Conservation (phyloP, 179 eudicot species). For the Silene coronaria region DNA sequence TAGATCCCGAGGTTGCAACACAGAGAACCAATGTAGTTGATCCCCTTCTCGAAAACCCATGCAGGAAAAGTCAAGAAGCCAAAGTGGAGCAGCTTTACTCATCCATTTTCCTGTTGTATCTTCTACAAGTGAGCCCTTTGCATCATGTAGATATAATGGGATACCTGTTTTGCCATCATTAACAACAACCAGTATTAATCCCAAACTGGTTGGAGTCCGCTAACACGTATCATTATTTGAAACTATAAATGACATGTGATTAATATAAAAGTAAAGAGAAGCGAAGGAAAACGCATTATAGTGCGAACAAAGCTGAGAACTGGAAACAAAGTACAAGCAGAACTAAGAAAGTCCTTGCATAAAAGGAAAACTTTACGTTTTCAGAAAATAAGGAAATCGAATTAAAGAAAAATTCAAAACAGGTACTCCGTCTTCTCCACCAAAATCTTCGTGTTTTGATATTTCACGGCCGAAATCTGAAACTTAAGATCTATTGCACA, state of each 20-base stretch:
- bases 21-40: constrained; percentile 19
- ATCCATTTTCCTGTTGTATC: constrained; percentile 20
- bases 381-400: no score
- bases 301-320: no score
- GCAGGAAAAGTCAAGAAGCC: constrained; percentile 20
- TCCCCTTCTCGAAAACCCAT: constrained; percentile 16
- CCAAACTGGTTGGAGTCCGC: not conserved
- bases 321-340: no score
- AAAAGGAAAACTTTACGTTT: no score
- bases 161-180: constrained; percentile 7
- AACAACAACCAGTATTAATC: not conserved
- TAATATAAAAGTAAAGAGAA: not conserved
- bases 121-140: constrained; percentile 11
- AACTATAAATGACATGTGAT: not conserved
- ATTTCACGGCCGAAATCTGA: not conserved
- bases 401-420: no score
- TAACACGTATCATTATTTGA: not conserved
- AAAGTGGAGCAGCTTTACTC: constrained; percentile 24
- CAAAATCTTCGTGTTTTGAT: not conserved
- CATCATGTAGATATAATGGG: constrained; percentile 14
- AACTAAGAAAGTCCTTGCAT: no score
- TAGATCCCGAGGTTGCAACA: constrained; percentile 23
- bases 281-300: not conserved
- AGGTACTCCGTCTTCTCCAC: not conserved
- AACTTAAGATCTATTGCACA: not conserved